Evolutionary conservation across 306 rosid genomes (phyloP), one percentile per base, ranked within the genome.

Genomic region (Argentina anserina): DNA sequence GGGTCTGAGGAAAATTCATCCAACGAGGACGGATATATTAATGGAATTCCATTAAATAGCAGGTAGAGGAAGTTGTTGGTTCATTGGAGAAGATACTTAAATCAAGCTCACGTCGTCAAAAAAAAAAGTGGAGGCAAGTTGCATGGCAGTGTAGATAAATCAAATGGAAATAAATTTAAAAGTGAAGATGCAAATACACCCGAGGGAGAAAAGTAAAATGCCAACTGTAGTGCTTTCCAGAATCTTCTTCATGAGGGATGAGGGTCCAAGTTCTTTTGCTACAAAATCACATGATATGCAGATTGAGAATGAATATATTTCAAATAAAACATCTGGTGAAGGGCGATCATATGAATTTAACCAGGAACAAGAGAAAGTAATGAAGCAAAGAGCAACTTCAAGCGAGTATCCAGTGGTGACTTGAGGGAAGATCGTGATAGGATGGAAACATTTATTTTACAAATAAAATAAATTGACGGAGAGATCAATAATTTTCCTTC

Each of bases 161-260:
- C 89, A 55, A 67, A 46, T 41, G 79, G 71, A 67, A 75, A 70
- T 70, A 81, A 77, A 33, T 65, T 36, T 15, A 68, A 77, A 43
- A 64, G 37, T 50, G 63, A 20, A 14, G 77, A 26, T 41, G 69
- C 72, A 13, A 75, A 70, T 45, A 72, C 83, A 65, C 81, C 83
- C 23, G 75, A 69, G 70, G 83, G 82, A 62, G 66, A 67, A 28
- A 91, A 90, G 76, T 80, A 74, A 63, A 85, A 76, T 66, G 73
- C 83, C 78, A 78, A 77, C 80, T 95, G 99, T 97, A 90, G 75
- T 82, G 88, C 97, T 86, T 95, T 95, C 82, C 97, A 95, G 78
- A 87, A 83, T 84, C 92, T 95, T 84, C 93, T n/a, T 95, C 67
- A 59, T 91, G 87, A 78, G 90, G 71, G 96, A 94, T 40, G 82